Percentiles rank a stretch among this genome's conserved stretches.
phyloP scores from a whole-genome alignment of 345 rosid genomes.

The Reutealis trisperma region DNA sequence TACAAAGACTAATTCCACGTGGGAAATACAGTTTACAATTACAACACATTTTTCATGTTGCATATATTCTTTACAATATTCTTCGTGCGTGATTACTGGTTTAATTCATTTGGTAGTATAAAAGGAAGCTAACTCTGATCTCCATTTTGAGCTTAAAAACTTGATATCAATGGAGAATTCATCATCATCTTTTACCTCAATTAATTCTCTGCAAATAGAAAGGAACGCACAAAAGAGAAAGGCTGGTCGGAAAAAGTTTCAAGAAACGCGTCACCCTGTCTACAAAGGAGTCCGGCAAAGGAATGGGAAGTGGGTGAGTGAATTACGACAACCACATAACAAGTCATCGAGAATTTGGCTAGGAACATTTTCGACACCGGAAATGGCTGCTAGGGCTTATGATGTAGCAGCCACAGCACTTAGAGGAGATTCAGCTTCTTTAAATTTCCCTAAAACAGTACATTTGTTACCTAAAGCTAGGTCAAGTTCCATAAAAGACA shows the following conservation, averaged over 20 bases:
- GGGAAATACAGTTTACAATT: neutral
- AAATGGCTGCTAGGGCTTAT: conserved; percentile 52
- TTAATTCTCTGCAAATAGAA: neutral
- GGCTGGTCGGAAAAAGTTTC: conserved; percentile 56
- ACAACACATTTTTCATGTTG: neutral
- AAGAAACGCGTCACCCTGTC: conserved; percentile 54
- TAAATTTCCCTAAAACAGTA: conserved; percentile 45
- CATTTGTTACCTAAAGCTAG: conserved; percentile 33
- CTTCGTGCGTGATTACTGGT: neutral
- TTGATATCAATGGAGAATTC: neutral
- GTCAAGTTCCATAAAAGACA: conserved; percentile 41
- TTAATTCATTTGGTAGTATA: too few relatives aligned
- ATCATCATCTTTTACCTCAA: conserved; percentile 5
- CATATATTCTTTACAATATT: neutral
- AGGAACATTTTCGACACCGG: conserved; percentile 49
- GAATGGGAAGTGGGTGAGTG: conserved; percentile 64
- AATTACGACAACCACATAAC: conserved; percentile 43
- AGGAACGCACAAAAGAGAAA: conserved; percentile 31
- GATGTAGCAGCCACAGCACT: conserved; percentile 51
- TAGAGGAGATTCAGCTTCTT: conserved; percentile 38
- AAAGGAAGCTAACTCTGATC: too few relatives aligned
- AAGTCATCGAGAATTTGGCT: conserved; percentile 46
- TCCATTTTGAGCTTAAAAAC: too few relatives aligned
- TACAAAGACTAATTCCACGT: neutral
- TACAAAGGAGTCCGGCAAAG: conserved; percentile 52